Evolutionary conservation across 768 basidiomycete genomes (phyloP), one percentile per base, ranked within the genome.

Genomic region (Tricholoma hemisulphureum): DNA sequence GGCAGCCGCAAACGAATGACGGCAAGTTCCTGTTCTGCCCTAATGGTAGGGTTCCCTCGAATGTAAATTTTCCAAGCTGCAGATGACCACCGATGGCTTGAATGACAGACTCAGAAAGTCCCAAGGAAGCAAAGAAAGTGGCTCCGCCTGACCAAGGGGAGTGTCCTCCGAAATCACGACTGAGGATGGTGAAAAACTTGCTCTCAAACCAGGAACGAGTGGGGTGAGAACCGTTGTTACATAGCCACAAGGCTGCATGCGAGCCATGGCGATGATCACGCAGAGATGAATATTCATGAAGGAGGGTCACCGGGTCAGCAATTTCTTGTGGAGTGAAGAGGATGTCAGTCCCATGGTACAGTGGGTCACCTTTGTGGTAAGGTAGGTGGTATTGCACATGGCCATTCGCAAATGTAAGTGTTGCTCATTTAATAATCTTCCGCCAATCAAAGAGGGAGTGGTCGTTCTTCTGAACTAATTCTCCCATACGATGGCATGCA

Each of bases 341-440:
- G 23, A 70, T 60, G 18, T 67, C 60, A 1, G 67, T 68, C 0
- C 69, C 69, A 1, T 51, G 62, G 41, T 64, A 71, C 45, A 72
- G 70, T 6, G 61, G 65, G 50, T 72, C 62, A 6, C 55, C 49
- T 51, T 72, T 72, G 52, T 72, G 69, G 43, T 72, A 72, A 16
- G 70, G 70, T 0, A 72, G 62, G 23, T 57, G 63, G 51, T 71
- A 72, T 14, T 59, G 43, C 0, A 57, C 65, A 21, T 55, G 43
- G 8, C 53, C 51, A 13, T 53, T n/a, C 1, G n/a, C 23, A 35
- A 71, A 62, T 13, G 37, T 24, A 3, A 68, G 31, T 14, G 67
- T 65, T 7, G 56, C 20, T 9, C 64, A 48, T 35, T 66, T 63
- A 35, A 71, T 69, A n/a, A 70, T 59, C 49, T 71, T 71, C 1